Base-by-base conservation (phyloP, 2,329 filamentous ascomycete genomes). In the Talaromyces sp. region DNA sequence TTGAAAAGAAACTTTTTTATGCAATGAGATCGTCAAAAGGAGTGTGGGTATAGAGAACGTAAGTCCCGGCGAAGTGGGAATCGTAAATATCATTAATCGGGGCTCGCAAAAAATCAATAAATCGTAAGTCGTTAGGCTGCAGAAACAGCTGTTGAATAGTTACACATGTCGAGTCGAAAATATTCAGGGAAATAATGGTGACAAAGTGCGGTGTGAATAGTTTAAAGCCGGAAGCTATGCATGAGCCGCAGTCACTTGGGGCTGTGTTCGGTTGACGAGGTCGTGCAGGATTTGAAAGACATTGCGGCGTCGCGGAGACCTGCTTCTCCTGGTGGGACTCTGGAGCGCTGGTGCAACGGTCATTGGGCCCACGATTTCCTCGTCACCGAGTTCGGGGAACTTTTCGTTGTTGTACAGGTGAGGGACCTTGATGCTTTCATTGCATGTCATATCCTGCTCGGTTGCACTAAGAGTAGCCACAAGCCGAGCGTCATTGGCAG, bases 281-380 rank as follows among this genome's bases (percentile, higher is more conserved):
- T 77, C 77, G 55, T 75, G 74, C 58, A 80, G 69, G 63, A 79
- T 75, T 59, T 72, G 74, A 68, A 79, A 69, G 63, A 80, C 74
- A 51, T 71, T 75, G 59, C 77, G 75, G 63, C 78, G 77, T 64
- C 70, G 75, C 54, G 74, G 66, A 8, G 74, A 74, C 26, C 69
- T 75, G 61, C 69, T 70, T 41, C 75, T 70, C 41, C 75, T 75
- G 59, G 76, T 65, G 62, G 75, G 63, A 64, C 77, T 83, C 66
- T 86, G 59, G 62, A 64, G 66, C 8, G 70, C 70, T 1, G 75
- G 75, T 6, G 72, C 76, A 35, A 79, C 77, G n/a, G 72, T 85
- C 92, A 97, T 96, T 7, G 92, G 92, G 1, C 92, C 92, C 51
- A 97, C 91, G 71, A 97, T 95, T 73, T 96, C 92, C 67, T 92